Evolutionary conservation across 2,329 filamentous ascomycete species (phyloP), one percentile per base, ranked within the genome.

Genomic region (Claviceps fusiformis): DNA sequence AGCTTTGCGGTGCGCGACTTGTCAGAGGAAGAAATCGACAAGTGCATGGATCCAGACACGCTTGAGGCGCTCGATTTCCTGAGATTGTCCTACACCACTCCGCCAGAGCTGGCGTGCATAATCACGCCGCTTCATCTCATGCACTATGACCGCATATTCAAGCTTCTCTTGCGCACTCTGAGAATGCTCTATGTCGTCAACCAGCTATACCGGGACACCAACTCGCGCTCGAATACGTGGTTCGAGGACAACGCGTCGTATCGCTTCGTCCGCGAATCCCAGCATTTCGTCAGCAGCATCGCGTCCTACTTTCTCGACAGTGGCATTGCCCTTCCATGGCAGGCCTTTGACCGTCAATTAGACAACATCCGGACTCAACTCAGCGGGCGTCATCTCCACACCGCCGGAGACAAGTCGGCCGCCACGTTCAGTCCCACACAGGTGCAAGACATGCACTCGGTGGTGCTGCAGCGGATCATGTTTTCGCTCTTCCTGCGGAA

Each of bases 41-140:
- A 79, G 58, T 92, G 90, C 68, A 84, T 95, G 76, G 81, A 97
- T 62, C 84, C 89, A 0, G 80, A 88, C 64, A 86, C 85, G 0
- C 77, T 97, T 19, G 84, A 92, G 65, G 93, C 93, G 0, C 75
- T 97, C n/a, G 93, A 97, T 68, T 97, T 98, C 64, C 75, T 98
- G 17, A 82, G 89, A 1, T 73, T 98, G 8, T 86, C 90, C 49
- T 97, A 96, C 70, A 87, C 85, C 45, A 78, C 90, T 0, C 86
- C 90, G 0, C 68, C 79, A 0, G 81, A 88, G 1, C 73, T 97
- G 0, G 76, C 83, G 45, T 75, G 83, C 0, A 77, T 97, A 58
- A 83, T 98, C 46, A 90, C 89, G 0, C 75, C 82, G 0, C 67
- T 75, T 0, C 78, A 85, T 1, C 71, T 97, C 11, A 73, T 82